phyloP scores from a whole-genome alignment of 257 asterid species.

The Rhazya stricta region DNA sequence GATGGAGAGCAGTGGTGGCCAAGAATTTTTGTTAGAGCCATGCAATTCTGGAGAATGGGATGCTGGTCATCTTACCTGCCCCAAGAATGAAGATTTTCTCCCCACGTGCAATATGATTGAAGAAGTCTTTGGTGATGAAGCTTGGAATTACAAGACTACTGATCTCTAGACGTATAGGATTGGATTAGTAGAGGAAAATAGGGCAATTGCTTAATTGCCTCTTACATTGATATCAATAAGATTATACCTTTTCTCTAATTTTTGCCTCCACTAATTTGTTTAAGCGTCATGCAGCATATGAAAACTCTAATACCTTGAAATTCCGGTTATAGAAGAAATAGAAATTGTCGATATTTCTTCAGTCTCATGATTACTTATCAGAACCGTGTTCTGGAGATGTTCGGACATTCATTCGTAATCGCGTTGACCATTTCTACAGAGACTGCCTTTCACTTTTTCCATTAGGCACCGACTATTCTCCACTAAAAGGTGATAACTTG shows the following conservation, averaged over 20 bases:
- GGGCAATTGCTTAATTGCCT: not conserved
- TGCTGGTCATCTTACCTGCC: slow-evolving; percentile 22
- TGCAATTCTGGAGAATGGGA: slow-evolving; percentile 38
- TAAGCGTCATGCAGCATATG: not conserved
- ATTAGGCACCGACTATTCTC: not conserved
- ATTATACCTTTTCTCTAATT: not conserved
- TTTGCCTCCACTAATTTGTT: slow-evolving; percentile 8
- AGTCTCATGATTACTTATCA: not conserved
- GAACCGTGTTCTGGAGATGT: not conserved
- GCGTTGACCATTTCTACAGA: not conserved
- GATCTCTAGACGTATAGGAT: slow-evolving; percentile 10
- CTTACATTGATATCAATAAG: slow-evolving; percentile 1
- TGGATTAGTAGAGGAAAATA: not conserved
- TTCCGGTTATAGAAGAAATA: not conserved
- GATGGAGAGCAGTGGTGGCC: slow-evolving; percentile 16
- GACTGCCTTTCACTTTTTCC: not conserved
- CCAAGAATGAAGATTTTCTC: slow-evolving; percentile 34
- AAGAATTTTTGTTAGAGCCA: slow-evolving; percentile 22
- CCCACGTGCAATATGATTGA: slow-evolving; percentile 45
- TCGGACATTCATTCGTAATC: not conserved
- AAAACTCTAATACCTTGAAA: not conserved
- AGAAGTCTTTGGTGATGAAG: slow-evolving; percentile 45
- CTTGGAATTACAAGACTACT: slow-evolving; percentile 27
- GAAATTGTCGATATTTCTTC: not conserved
- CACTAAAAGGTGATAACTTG: not conserved